Percentiles rank a stretch among this genome's conserved stretches.
Conservation (phyloP, 495 filamentous ascomycete genomes). For the Filosporella fistucella region DNA sequence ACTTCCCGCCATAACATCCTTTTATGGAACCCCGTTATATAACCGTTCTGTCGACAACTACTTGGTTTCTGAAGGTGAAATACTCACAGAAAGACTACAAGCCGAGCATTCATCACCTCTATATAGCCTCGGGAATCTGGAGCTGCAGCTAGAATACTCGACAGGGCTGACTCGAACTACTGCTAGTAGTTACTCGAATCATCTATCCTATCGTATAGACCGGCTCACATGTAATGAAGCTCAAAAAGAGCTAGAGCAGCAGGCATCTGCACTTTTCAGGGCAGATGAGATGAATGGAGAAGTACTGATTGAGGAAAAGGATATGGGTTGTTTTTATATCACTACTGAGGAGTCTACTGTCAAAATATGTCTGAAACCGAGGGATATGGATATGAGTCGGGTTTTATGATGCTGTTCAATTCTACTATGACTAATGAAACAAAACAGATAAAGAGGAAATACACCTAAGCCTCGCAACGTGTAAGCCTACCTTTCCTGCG, state of each 20-base stretch:
- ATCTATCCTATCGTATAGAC: conserved; percentile 13
- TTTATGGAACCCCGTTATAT: conserved; percentile 1
- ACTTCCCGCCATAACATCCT: not conserved
- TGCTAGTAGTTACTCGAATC: not conserved
- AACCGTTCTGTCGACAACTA: conserved; percentile 3
- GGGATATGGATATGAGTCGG: not conserved
- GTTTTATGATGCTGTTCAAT: no score
- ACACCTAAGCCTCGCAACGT: no score
- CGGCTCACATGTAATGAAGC: conserved; percentile 6
- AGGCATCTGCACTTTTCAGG: conserved; percentile 7
- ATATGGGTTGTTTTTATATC: conserved; percentile 7
- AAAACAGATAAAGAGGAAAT: no score
- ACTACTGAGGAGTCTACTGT: not conserved
- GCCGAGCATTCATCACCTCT: conserved; percentile 16
- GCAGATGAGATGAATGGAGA: conserved; percentile 9
- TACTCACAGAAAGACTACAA: conserved; percentile 3
- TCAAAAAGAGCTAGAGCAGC: conserved; percentile 7
- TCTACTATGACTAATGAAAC: no score
- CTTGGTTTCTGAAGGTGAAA: not conserved
- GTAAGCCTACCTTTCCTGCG: no score
- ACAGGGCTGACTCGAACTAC: conserved; percentile 1
- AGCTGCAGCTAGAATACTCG: conserved; percentile 27
- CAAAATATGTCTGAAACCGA: conserved; percentile 1
- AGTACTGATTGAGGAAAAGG: conserved; percentile 3
- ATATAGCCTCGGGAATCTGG: conserved; percentile 17